phyloP scores from a whole-genome alignment of 352 stramenopile species.

The Globisporangium heterothallicum region DNA sequence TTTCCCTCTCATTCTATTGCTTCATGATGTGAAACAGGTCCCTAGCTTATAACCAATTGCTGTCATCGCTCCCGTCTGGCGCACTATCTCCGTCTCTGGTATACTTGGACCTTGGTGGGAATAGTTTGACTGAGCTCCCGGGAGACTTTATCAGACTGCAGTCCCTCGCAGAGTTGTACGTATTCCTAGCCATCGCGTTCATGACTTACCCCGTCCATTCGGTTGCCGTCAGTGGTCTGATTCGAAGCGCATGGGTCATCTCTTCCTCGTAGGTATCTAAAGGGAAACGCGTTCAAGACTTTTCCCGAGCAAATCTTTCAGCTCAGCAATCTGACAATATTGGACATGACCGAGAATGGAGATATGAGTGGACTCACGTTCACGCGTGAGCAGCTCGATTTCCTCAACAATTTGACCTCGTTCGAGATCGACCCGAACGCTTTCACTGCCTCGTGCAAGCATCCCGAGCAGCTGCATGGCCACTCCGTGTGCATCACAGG shows the following conservation, averaged over 20 bases:
- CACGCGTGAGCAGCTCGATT: slow-evolving; percentile 17
- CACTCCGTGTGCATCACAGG: slow-evolving; percentile 24
- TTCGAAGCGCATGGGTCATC: too few relatives aligned
- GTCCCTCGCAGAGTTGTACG: slow-evolving; percentile 14
- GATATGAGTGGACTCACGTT: slow-evolving; percentile 21
- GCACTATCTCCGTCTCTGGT: slow-evolving; percentile 8
- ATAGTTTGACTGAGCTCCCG: slow-evolving; percentile 9
- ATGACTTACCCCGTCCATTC: too few relatives aligned
- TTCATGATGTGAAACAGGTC: slow-evolving; percentile 9
- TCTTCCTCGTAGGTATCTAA: slow-evolving; percentile 15
- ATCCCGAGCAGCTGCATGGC: slow-evolving; percentile 5
- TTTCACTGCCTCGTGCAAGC: slow-evolving; percentile 20
- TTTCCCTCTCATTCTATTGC: not conserved
- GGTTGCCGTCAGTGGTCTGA: too few relatives aligned
- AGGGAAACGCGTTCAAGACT: slow-evolving; percentile 9
- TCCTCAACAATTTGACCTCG: slow-evolving; percentile 20
- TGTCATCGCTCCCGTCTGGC: slow-evolving; percentile 5
- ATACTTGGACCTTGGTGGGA: slow-evolving; percentile 12
- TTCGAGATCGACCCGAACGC: slow-evolving; percentile 22
- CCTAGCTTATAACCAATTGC: slow-evolving; percentile 13
- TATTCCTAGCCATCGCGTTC: too few relatives aligned
- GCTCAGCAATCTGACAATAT: slow-evolving; percentile 12
- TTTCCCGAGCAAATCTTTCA: slow-evolving; percentile 18
- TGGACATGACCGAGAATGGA: slow-evolving; percentile 20
- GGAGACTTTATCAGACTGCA: slow-evolving; percentile 11